A percentile compares a stretch with the other conserved stretches of the same genome.
Evolutionary conservation across 2,329 filamentous ascomycete species (phyloP).

Genomic region (Cordyceps cicadae): DNA sequence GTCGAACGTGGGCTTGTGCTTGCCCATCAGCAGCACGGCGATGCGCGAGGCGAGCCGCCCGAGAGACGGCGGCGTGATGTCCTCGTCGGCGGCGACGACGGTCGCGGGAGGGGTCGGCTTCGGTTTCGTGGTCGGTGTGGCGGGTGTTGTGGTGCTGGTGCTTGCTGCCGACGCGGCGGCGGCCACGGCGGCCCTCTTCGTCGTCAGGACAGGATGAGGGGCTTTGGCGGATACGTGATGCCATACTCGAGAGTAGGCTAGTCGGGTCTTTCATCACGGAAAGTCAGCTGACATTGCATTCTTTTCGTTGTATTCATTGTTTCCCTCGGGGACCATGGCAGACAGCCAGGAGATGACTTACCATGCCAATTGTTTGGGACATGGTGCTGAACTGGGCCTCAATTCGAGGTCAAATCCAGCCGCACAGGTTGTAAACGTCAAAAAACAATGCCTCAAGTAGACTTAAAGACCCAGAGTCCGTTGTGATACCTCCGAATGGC

Average conservation of each 20-base stretch:
- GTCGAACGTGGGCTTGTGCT: slow-evolving; percentile 97
- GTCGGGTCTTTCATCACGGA: slow-evolving; percentile 59
- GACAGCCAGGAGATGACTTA: slow-evolving; percentile 30
- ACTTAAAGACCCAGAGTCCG: not conserved
- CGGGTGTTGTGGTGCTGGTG: not conserved
- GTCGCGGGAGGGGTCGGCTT: not conserved
- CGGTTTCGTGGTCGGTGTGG: not conserved
- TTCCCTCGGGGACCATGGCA: not conserved
- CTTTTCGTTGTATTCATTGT: not conserved
- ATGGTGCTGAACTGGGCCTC: slow-evolving; percentile 37
- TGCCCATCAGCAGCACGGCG: slow-evolving; percentile 86
- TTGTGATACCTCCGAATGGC: not conserved
- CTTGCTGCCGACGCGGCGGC: not conserved
- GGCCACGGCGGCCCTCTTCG: slow-evolving; percentile 26
- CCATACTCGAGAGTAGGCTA: slow-evolving; percentile 95
- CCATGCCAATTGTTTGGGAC: slow-evolving; percentile 73
- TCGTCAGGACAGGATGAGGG: slow-evolving; percentile 54
- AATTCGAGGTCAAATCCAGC: slow-evolving; percentile 14
- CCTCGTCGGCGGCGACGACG: slow-evolving; percentile 15
- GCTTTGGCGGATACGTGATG: slow-evolving; percentile 71
- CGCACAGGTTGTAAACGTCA: not conserved
- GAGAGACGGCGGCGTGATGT: slow-evolving; percentile 65
- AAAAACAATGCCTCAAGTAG: not conserved
- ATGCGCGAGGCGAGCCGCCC: slow-evolving; percentile 85
- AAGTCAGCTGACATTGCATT: not conserved